Evolutionary conservation across 2,329 filamentous ascomycete genomes (phyloP).

Genomic region (Diaporthe citrichinensis): DNA sequence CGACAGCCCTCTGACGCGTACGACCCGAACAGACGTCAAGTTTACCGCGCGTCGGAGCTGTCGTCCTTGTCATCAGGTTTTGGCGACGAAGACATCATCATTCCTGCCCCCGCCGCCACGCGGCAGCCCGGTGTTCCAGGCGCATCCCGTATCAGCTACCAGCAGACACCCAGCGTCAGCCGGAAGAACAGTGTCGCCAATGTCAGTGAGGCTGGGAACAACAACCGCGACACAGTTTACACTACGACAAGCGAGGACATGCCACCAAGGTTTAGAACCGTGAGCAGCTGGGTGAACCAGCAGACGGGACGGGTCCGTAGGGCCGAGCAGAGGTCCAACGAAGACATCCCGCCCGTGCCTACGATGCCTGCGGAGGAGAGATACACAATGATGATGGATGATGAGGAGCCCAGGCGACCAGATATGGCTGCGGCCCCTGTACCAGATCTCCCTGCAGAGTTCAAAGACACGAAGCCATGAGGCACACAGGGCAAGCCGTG

Average conservation of each 20-base stretch:
- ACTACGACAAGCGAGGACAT: slow-evolving; percentile 68
- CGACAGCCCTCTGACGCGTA: slow-evolving; percentile 55
- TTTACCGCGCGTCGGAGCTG: slow-evolving; percentile 62
- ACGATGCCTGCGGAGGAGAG: slow-evolving; percentile 60
- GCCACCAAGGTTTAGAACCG: slow-evolving; percentile 68
- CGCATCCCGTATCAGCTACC: slow-evolving; percentile 17
- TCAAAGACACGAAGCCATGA: slow-evolving; percentile 24
- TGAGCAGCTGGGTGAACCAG: slow-evolving; percentile 76
- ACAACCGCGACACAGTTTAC: slow-evolving; percentile 64
- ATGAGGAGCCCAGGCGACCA: slow-evolving; percentile 60
- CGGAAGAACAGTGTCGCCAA: slow-evolving; percentile 47
- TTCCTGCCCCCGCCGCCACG: slow-evolving; percentile 52
- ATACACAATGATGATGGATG: slow-evolving; percentile 66
- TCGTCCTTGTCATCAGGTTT: slow-evolving; percentile 76
- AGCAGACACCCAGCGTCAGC: slow-evolving; percentile 35
- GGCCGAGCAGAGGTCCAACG: slow-evolving; percentile 56
- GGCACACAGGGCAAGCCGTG: not conserved
- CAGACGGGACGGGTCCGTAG: slow-evolving; percentile 69
- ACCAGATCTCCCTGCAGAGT: slow-evolving; percentile 2
- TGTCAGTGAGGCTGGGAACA: slow-evolving; percentile 52
- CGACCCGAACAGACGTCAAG: slow-evolving; percentile 52
- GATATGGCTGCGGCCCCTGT: slow-evolving; percentile 6
- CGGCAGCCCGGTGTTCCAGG: slow-evolving; percentile 36
- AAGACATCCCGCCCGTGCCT: slow-evolving; percentile 57
- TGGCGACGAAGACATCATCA: slow-evolving; percentile 72